A percentile compares a stretch with the other conserved stretches of the same genome.
Evolutionary conservation across 2,329 filamentous ascomycete genomes (phyloP).

Genomic region (Fusarium sp.): DNA sequence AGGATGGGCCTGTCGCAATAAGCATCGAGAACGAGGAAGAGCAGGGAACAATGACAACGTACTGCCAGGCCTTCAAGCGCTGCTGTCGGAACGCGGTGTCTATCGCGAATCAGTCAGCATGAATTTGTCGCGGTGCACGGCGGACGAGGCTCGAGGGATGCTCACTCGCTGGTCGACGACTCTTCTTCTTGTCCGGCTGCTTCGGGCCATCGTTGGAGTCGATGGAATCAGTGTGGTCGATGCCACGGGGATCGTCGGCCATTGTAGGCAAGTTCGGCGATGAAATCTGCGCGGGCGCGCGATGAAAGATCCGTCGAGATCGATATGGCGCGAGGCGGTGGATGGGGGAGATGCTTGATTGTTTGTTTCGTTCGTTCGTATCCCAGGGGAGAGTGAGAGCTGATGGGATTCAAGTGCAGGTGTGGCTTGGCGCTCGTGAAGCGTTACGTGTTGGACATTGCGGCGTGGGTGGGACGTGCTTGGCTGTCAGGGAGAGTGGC

Average conservation of each 20-base stretch:
- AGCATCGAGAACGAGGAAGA: conserved; percentile 45
- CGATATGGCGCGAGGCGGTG: conserved; percentile 13
- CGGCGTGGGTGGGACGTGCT: not conserved
- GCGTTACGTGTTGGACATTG: conserved; percentile 36
- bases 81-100: conserved; percentile 98
- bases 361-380: conserved; percentile 9
- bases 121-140: conserved; percentile 7
- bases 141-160: conserved; percentile 45
- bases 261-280: conserved; percentile 51
- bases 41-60: conserved; percentile 52
- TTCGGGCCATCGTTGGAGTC: conserved; percentile 65
- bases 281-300: conserved; percentile 29
- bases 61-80: conserved; percentile 98
- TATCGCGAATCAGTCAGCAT: conserved; percentile 52
- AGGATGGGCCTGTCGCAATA: conserved; percentile 80
- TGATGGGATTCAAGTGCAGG: conserved; percentile 21
- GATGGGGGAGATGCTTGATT: conserved; percentile 8
- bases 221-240: conserved; percentile 65
- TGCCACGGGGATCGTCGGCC: conserved; percentile 60
- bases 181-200: conserved; percentile 84
- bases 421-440: conserved; percentile 37
- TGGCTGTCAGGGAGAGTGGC: conserved; percentile 25
- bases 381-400: conserved; percentile 19
- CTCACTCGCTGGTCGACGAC: conserved; percentile 87
- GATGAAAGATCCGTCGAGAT: conserved; percentile 5